These are phyloP conservation scores for Pleurotus tuoliensis DNA, from an alignment of 768 basidiomycete genomes.

Conservation along the genomic window DNA sequence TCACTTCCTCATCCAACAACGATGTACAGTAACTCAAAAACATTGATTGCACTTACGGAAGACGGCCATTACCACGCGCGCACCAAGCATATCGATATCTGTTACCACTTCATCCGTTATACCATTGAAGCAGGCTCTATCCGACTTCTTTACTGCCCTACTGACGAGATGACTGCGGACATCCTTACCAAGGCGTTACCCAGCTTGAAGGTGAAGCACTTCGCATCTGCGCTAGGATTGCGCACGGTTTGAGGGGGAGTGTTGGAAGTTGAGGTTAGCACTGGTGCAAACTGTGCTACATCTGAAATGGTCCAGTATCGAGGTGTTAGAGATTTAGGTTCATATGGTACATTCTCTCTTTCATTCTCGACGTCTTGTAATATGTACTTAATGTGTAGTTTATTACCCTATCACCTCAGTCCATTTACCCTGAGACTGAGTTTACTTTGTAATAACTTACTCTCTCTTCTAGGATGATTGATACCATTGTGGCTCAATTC, in stretches of 20 bases:
- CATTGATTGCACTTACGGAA: slow-evolving; percentile 5
- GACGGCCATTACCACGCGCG: slow-evolving; percentile 4
- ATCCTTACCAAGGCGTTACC: slow-evolving; percentile 22
- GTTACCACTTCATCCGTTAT: slow-evolving; percentile 7
- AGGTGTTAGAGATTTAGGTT: not conserved
- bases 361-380: not conserved
- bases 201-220: slow-evolving; percentile 10
- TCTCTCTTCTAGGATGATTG: too few species aligned
- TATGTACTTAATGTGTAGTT: not conserved
- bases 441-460: too few species aligned
- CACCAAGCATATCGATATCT: slow-evolving; percentile 9
- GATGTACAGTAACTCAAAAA: slow-evolving; percentile 1
- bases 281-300: not conserved
- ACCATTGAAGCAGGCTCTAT: slow-evolving; percentile 2
- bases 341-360: not conserved
- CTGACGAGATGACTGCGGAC: slow-evolving; percentile 24
- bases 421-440: not conserved
- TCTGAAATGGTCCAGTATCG: not conserved
- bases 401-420: not conserved
- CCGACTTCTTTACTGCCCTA: slow-evolving; percentile 11
- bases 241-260: slow-evolving; percentile 5
- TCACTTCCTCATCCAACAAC: not conserved
- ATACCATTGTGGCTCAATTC: too few species aligned
- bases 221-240: slow-evolving; percentile 2
- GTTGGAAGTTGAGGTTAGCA: not conserved